Percentiles rank a stretch among this genome's conserved stretches.
Evolutionary conservation across 768 basidiomycete species (phyloP).

Genomic region (Cyathus striatus): DNA sequence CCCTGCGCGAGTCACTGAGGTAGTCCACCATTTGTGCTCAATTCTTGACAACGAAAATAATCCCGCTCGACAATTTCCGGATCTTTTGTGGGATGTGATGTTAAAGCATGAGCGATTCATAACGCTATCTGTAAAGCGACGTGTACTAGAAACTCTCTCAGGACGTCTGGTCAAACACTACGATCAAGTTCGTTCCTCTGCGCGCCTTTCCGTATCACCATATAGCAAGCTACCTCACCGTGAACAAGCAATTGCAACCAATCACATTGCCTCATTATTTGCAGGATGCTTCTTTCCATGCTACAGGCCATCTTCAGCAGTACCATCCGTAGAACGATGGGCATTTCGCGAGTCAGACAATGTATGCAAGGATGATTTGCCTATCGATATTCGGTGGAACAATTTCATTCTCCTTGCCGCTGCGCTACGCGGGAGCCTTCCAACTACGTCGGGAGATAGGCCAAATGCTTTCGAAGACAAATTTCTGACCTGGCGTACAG

Average conservation of each 20-base stretch:
- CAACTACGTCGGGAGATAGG: neutral
- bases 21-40: slow-evolving; percentile 29
- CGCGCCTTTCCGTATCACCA: neutral
- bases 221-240: no score
- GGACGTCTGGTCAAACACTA: neutral
- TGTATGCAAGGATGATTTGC: slow-evolving; percentile 22
- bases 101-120: slow-evolving; percentile 19
- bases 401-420: slow-evolving; percentile 35
- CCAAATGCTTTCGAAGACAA: neutral
- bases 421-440: slow-evolving; percentile 9
- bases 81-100: slow-evolving; percentile 37
- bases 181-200: slow-evolving; percentile 2
- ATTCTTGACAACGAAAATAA: slow-evolving; percentile 24
- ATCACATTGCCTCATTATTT: no score
- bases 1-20: slow-evolving; percentile 18
- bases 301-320: slow-evolving; percentile 6
- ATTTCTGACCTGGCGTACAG: slow-evolving; percentile 31
- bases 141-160: slow-evolving; percentile 21
- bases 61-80: slow-evolving; percentile 28
- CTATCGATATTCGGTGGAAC: slow-evolving; percentile 34
- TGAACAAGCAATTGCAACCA: no score
- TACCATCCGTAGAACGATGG: slow-evolving; percentile 16
- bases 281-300: slow-evolving; percentile 22
- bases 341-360: slow-evolving; percentile 13
- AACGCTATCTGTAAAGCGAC: slow-evolving; percentile 19